Conservation (phyloP, 495 filamentous ascomycete genomes). For the Xylaria curta region DNA sequence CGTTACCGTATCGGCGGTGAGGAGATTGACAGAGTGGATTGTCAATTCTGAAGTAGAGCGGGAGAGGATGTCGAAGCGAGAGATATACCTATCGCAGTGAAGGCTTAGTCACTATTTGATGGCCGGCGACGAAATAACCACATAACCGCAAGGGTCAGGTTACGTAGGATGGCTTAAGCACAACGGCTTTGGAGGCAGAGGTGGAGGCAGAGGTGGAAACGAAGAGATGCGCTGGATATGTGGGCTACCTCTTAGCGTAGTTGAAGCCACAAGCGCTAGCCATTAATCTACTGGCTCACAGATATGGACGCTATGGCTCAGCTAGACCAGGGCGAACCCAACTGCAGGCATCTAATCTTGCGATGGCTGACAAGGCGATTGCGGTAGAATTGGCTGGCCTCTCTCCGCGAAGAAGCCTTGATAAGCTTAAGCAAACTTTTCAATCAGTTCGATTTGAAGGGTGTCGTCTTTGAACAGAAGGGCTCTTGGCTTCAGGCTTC, state of each 20-base stretch:
- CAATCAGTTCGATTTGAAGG: background rate
- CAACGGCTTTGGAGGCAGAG: background rate
- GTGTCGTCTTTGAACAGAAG: background rate
- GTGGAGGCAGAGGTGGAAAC: conserved; percentile 13
- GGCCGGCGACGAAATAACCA: background rate
- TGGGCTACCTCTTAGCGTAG: conserved; percentile 22
- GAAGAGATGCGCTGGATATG: conserved; percentile 9
- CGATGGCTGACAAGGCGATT: background rate
- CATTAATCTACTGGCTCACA: conserved; percentile 14
- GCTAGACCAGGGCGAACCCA: background rate
- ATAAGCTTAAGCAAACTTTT: background rate
- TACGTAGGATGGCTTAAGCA: conserved; percentile 3
- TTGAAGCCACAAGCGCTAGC: conserved; percentile 28
- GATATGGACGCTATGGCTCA: conserved; percentile 6
- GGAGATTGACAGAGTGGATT: conserved; percentile 16
- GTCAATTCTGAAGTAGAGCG: conserved; percentile 17
- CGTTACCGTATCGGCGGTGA: conserved; percentile 5
- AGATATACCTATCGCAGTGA: background rate
- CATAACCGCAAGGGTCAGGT: background rate
- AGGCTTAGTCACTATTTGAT: conserved; percentile 9
- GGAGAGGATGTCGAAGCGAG: background rate
- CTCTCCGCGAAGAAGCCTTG: background rate
- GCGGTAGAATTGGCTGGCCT: background rate
- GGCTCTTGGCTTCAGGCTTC: conserved; percentile 10
- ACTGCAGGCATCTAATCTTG: background rate